Percentiles rank a stretch among this genome's conserved stretches.
These are phyloP conservation scores for Mortierella sp. DNA, from an alignment of 371 early-diverging fungal genomes.

Conservation along the genomic window DNA sequence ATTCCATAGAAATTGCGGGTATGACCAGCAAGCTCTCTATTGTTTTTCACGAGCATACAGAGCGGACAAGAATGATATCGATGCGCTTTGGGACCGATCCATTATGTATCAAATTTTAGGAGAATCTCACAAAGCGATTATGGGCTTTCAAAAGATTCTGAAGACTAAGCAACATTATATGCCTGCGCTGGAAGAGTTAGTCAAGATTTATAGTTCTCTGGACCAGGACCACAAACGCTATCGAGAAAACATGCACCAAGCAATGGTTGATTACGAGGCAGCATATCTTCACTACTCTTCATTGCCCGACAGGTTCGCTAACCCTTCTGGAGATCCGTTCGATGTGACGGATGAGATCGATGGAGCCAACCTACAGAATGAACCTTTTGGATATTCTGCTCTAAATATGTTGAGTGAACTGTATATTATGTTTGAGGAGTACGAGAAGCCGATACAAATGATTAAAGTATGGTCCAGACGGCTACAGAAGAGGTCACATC, in stretches of 20 bases:
- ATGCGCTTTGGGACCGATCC: conserved; percentile 80
- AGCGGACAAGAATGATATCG: conserved; percentile 75
- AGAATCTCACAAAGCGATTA: conserved; percentile 65
- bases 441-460: conserved; percentile 73
- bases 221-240: conserved; percentile 50
- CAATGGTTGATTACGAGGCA: conserved; percentile 62
- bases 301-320: conserved; percentile 35
- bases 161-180: conserved; percentile 47
- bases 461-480: conserved; percentile 80
- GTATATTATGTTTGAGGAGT: conserved; percentile 82
- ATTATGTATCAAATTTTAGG: conserved; percentile 66
- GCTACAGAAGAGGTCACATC: conserved; percentile 76
- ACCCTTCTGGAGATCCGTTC: conserved; percentile 34
- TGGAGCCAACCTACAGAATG: conserved; percentile 35
- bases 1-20: conserved; percentile 69
- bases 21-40: conserved; percentile 84
- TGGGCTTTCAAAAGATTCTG: conserved; percentile 39
- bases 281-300: conserved; percentile 58
- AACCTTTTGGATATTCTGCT: conserved; percentile 80
- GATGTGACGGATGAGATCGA: conserved; percentile 51
- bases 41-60: conserved; percentile 78
- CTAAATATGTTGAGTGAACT: conserved; percentile 89
- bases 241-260: conserved; percentile 52
- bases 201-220: conserved; percentile 48
- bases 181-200: conserved; percentile 53